Base-by-base conservation (phyloP, 106 monocot genomes). In the Acanthochlamys bracteata region DNA sequence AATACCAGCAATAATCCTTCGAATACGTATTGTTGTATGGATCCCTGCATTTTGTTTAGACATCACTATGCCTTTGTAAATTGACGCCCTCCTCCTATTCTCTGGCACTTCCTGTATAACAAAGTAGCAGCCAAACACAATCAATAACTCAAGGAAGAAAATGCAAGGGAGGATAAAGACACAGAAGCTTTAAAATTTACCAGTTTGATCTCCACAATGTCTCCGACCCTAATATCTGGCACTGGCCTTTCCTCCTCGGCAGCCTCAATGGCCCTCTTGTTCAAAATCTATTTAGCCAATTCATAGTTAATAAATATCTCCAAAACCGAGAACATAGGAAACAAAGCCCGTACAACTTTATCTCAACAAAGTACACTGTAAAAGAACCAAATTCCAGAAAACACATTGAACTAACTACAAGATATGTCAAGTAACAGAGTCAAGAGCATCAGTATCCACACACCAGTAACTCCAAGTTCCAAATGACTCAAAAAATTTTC, bases 51-150 rank as follows among this genome's bases (percentile, higher is more conserved):
- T 95, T 67, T 86, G 86, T 79, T 80, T 90, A 39, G 94, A 79
- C 42, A 95, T 95, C 11, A 95, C 81, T 49, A 95, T 95, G 4
- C 94, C 94, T 71, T 90, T 95, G 52, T 87, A 95, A 63, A 87
- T 69, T 0, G 94, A 86, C 22, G 69, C 54, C 58, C 94, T 59
- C 19, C 78, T 73, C 75, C 83, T 79, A 61, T 95, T 95, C 69
- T 90, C 89, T 0, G 90, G 86, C 16, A 86, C 86, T 86, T 84
- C 80, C 94, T 95, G 77, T 33, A 16, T 0, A 39, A 4, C 3
- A 68, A 1, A 33, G 25, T 13, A 64, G 43, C 43, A 45, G 13
- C 10, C 43, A 45, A 45, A 13, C 13, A 45, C 43, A 45, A 45
- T 45, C 13, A 45, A 45, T 7, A 45, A 45, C 43, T 45, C 7